phyloP scores from a whole-genome alignment of 495 filamentous ascomycete genomes.

The Daldinia bambusicola region DNA sequence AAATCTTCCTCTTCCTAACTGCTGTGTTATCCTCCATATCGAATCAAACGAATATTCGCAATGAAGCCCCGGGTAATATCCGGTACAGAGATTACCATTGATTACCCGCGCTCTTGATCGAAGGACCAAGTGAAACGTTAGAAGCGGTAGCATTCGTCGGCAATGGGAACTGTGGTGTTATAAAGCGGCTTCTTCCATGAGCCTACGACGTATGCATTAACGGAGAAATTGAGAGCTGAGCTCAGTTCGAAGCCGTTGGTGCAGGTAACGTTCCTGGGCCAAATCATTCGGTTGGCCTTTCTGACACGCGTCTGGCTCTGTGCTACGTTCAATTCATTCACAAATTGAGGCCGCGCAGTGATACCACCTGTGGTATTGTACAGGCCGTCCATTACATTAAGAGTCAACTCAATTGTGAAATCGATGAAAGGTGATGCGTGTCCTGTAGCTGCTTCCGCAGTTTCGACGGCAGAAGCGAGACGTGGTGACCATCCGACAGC shows the following conservation, averaged over 20 bases:
- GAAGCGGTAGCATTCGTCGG: constrained; percentile 36
- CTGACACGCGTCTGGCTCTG: constrained; percentile 35
- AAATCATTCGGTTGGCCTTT: constrained; percentile 34
- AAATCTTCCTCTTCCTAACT: constrained; percentile 11
- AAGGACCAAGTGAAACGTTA: constrained; percentile 4
- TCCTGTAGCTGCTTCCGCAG: constrained; percentile 39
- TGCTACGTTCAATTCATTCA: constrained; percentile 36
- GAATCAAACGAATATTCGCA: constrained; percentile 22
- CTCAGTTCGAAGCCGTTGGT: constrained; percentile 33
- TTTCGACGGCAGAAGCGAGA: constrained; percentile 38
- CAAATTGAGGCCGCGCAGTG: constrained; percentile 28
- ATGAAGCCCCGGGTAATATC: background rate
- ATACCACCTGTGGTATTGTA: constrained; percentile 32
- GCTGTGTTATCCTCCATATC: constrained; percentile 3
- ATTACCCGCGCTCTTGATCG: background rate
- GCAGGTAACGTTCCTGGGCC: constrained; percentile 36
- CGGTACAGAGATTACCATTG: constrained; percentile 1
- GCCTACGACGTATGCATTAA: constrained; percentile 29
- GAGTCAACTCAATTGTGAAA: constrained; percentile 36
- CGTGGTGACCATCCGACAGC: constrained; percentile 45
- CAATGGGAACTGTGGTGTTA: constrained; percentile 31
- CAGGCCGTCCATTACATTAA: constrained; percentile 29
- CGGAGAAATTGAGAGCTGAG: constrained; percentile 40
- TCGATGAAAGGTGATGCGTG: constrained; percentile 33
- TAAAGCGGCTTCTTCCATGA: constrained; percentile 31